phyloP scores from a whole-genome alignment of 2,329 filamentous ascomycete species.

The Hansfordia pulvinata region DNA sequence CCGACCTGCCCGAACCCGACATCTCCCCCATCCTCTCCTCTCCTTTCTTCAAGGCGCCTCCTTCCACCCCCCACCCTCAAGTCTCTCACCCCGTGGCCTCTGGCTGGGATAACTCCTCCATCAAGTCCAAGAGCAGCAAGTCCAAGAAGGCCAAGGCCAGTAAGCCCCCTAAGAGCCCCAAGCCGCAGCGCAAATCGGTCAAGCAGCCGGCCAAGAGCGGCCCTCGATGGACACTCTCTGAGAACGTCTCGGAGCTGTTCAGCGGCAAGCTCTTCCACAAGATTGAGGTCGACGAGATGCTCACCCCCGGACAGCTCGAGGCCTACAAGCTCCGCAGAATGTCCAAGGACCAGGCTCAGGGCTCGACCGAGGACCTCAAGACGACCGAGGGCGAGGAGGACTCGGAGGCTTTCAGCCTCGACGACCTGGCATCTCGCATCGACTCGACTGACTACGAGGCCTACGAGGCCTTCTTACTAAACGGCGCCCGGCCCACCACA shows the following conservation, averaged over 20 bases:
- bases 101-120: too few relatives aligned
- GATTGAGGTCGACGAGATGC: constrained; percentile 45
- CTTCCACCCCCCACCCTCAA: neutral
- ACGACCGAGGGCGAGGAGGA: too few relatives aligned
- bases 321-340: constrained; percentile 26
- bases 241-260: constrained; percentile 44
- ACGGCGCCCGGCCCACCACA: too few relatives aligned
- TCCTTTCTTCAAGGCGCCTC: too few relatives aligned
- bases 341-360: constrained; percentile 15
- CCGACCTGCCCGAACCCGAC: too few relatives aligned
- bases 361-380: constrained; percentile 13
- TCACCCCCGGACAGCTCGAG: constrained; percentile 37
- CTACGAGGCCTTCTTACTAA: too few relatives aligned
- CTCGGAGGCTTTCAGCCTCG: constrained; percentile 36
- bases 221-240: constrained; percentile 37
- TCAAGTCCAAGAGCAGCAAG: too few relatives aligned
- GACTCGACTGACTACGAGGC: constrained; percentile 22
- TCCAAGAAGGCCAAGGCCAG: too few relatives aligned
- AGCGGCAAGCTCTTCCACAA: constrained; percentile 38
- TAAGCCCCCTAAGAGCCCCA: too few relatives aligned
- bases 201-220: constrained; percentile 17
- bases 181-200: too few relatives aligned
- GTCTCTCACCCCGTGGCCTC: neutral
- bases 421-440: constrained; percentile 29
- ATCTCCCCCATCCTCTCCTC: too few relatives aligned